Evolutionary conservation across 2,329 filamentous ascomycete genomes (phyloP), one percentile per base, ranked within the genome.

Genomic region (Piedraia hortae): DNA sequence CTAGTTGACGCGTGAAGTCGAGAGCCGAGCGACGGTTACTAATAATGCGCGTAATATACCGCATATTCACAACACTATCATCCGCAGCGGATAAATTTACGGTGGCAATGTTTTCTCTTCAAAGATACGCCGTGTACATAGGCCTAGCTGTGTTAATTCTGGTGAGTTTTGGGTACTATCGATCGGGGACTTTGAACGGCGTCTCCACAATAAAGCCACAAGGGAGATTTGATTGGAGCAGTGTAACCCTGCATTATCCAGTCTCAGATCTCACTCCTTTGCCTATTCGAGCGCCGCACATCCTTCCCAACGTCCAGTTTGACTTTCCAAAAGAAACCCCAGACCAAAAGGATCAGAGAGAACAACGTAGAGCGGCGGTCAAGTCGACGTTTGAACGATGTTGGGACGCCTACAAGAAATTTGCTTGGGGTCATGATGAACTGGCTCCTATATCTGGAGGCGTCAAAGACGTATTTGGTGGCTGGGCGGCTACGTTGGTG

Each of bases 391-490:
- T 55, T 25, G 22, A 43, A 23, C 44, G 45, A 20, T 46, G 44
- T 25, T 56, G 51, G 50, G 41, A 36, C 4, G 40, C 44, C 6
- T 56, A 56, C 33, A 41, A 42, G 14, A 24, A 39, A 18, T 39
- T 46, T 28, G 51, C 50, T 3, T 56, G 51, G 51, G 44, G 51
- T 43, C 43, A 49, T 25, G 52, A 56, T 24, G 52, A 56, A 33
- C 32, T 56, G 15, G 36, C 35, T 12, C 51, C 51, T 1, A 37
- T 55, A n/a, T 41, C 38, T 24, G 49, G 48, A 10, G 38, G 39
- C 3, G 33, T 30, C 11, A 43, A 37, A 19, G 38, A 53, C 29
- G 40, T 41, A 10, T 53, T 51, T 33, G 50, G 50, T 21, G 51
- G 51, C 4, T 54, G 51, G 51, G 49, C 44, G 3, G 49, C 50